These are phyloP conservation scores for Arctium minus DNA, from an alignment of 129 eudicot genomes.

Conservation along the genomic window DNA sequence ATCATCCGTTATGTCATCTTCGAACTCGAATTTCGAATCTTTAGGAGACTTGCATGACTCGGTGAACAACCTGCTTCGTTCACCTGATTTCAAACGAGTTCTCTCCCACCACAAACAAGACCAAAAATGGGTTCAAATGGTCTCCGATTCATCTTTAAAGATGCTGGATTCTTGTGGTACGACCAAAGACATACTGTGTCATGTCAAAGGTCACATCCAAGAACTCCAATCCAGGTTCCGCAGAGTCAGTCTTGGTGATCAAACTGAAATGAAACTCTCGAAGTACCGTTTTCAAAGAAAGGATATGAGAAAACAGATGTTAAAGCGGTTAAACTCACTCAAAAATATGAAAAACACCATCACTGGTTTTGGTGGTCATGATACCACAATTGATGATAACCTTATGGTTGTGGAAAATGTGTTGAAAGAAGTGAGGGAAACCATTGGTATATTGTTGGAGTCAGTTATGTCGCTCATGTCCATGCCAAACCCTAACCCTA, in stretches of 20 bases:
- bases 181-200: constrained; percentile 52
- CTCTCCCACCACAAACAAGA: constrained; percentile 36
- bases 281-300: constrained; percentile 47
- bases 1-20: constrained; percentile 28
- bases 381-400: constrained; percentile 36
- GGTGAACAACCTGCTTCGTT: constrained; percentile 63
- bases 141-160: constrained; percentile 66
- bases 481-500: constrained; percentile 61
- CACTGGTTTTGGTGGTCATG: constrained; percentile 13
- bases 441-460: constrained; percentile 49
- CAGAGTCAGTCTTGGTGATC: constrained; percentile 29
- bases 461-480: constrained; percentile 61
- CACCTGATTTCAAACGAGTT: constrained; percentile 41
- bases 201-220: constrained; percentile 72
- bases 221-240: constrained; percentile 61
- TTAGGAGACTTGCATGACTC: constrained; percentile 66
- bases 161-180: constrained; percentile 75
- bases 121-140: constrained; percentile 44
- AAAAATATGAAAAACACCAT: constrained; percentile 39
- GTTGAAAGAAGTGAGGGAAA: constrained; percentile 59
- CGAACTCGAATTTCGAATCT: constrained; percentile 45
- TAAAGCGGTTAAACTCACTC: constrained; percentile 45
- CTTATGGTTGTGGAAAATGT: constrained; percentile 51
- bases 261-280: constrained; percentile 41
- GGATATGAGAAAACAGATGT: constrained; percentile 58